Conservation (phyloP, 352 stramenopile genomes). For the Globisporangium mamillatum region DNA sequence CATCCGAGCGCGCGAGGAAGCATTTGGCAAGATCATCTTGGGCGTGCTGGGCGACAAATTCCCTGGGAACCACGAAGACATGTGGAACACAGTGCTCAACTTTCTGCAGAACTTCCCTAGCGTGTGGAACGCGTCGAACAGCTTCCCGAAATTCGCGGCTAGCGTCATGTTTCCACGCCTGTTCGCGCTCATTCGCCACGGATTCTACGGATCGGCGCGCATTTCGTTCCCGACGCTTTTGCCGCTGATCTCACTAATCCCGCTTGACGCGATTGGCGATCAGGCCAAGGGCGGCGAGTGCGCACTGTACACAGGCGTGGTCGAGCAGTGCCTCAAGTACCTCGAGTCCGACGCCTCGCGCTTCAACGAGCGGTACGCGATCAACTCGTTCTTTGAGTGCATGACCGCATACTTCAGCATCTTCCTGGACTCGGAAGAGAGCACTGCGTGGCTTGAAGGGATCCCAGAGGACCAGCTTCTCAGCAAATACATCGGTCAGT, state of each 20-base stretch:
- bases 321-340: conserved; percentile 76
- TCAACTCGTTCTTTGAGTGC: conserved; percentile 72
- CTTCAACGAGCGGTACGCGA: conserved; percentile 50
- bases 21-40: conserved; percentile 71
- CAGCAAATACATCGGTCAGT: conserved; percentile 55
- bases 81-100: conserved; percentile 76
- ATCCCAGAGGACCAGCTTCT: conserved; percentile 22
- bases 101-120: conserved; percentile 55
- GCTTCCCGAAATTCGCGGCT: conserved; percentile 59
- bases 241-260: conserved; percentile 73
- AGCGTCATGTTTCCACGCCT: conserved; percentile 63
- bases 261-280: conserved; percentile 53
- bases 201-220: conserved; percentile 70
- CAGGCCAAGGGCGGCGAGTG: conserved; percentile 29
- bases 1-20: conserved; percentile 41
- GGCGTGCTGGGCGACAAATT: conserved; percentile 68
- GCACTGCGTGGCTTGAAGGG: conserved; percentile 27
- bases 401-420: conserved; percentile 64
- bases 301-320: conserved; percentile 51
- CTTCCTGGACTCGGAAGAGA: conserved; percentile 47
- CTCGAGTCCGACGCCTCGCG: conserved; percentile 49
- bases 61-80: conserved; percentile 57
- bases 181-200: conserved; percentile 71
- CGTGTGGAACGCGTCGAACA: conserved; percentile 38
- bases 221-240: conserved; percentile 68